Percentiles rank a stretch among this genome's conserved stretches.
These are phyloP conservation scores for Sarocladium kiliense DNA, from an alignment of 2,329 filamentous ascomycete genomes.

Conservation along the genomic window DNA sequence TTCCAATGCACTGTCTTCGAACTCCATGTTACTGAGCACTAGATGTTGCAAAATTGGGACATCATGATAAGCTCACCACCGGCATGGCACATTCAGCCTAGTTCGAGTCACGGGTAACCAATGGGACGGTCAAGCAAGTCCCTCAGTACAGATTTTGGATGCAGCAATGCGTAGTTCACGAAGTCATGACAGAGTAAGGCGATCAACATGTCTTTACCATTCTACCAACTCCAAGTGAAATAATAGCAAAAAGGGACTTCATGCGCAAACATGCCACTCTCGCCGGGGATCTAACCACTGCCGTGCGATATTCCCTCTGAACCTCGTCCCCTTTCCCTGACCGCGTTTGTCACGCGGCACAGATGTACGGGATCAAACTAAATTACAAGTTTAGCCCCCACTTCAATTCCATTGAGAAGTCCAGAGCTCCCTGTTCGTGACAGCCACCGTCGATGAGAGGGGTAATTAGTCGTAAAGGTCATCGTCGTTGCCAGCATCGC, in stretches of 20 bases:
- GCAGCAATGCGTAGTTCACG: no score
- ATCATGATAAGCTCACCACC: no score
- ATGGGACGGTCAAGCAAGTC: no score
- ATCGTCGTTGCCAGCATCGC: constrained; percentile 87
- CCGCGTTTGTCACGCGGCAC: constrained; percentile 5
- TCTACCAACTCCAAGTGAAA: constrained; percentile 12
- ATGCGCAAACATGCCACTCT: not conserved
- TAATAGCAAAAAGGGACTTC: not conserved
- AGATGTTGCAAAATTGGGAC: no score
- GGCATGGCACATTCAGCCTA: no score
- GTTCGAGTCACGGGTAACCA: no score
- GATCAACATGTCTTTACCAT: constrained; percentile 9
- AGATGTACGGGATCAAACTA: constrained; percentile 34
- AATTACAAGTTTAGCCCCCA: constrained; percentile 33
- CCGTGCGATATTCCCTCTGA: not conserved
- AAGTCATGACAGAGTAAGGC: not conserved
- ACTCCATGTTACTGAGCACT: no score
- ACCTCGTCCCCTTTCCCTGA: not conserved
- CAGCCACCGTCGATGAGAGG: not conserved
- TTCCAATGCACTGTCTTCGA: no score
- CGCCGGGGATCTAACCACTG: not conserved
- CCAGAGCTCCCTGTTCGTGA: constrained; percentile 4
- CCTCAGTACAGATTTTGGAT: no score
- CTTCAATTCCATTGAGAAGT: not conserved
- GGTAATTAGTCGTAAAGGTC: constrained; percentile 86